phyloP scores from a whole-genome alignment of 2,329 filamentous ascomycete species.

The Aciculosporium take region DNA sequence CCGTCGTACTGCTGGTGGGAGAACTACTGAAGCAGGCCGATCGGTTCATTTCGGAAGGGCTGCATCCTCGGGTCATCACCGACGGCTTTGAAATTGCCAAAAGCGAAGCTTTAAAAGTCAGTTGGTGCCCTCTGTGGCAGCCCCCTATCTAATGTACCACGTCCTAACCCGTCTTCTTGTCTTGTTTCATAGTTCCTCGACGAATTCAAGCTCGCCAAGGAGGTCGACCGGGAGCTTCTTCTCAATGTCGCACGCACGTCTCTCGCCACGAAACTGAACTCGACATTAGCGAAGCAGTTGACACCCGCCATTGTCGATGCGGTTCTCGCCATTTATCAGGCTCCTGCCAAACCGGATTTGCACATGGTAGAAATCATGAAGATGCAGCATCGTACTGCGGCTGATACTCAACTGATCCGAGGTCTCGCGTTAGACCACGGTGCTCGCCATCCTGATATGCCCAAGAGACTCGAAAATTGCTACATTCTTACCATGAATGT shows the following conservation, averaged over 20 bases:
- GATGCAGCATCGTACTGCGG: conserved; percentile 95
- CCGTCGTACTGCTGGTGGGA: conserved; percentile 85
- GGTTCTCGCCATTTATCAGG: conserved; percentile 83
- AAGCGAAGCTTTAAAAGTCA: conserved; percentile 73
- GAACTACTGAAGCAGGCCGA: conserved; percentile 97
- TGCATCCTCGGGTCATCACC: conserved; percentile 91
- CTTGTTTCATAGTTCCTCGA: conserved; percentile 62
- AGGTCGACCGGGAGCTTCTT: conserved; percentile 87
- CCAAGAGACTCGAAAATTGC: conserved; percentile 88
- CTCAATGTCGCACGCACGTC: conserved; percentile 89
- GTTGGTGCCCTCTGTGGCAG: conserved; percentile 4
- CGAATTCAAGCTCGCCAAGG: conserved; percentile 73
- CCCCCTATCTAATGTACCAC: too few relatives aligned
- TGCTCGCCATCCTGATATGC: conserved; percentile 95
- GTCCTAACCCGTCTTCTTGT: background rate
- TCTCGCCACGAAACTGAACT: conserved; percentile 87
- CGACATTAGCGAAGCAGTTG: conserved; percentile 73
- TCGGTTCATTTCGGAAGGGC: conserved; percentile 88
- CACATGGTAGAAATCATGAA: conserved; percentile 99
- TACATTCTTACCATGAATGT: conserved; percentile 93
- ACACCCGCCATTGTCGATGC: conserved; percentile 94
- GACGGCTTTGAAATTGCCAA: conserved; percentile 97
- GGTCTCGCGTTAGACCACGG: conserved; percentile 91
- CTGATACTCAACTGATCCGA: conserved; percentile 89
- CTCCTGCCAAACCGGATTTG: conserved; percentile 82